Conservation (phyloP, 352 stramenopile genomes). For the Phytophthora chlamydospora region DNA sequence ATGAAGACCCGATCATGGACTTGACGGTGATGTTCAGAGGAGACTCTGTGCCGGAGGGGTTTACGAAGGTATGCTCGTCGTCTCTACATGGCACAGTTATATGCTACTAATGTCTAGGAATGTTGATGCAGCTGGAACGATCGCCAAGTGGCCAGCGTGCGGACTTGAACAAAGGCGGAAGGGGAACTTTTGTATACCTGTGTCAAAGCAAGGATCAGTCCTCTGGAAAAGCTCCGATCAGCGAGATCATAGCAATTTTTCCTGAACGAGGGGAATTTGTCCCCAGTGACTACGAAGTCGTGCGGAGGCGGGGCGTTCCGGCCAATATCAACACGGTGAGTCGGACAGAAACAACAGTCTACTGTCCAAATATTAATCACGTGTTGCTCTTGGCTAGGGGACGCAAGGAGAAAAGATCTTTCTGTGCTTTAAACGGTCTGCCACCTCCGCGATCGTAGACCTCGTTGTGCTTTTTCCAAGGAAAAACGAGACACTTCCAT, state of each 20-base stretch:
- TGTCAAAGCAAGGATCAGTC: slow-evolving; percentile 62
- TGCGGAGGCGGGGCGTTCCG: slow-evolving; percentile 59
- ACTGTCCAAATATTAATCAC: not conserved
- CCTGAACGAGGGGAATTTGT: slow-evolving; percentile 79
- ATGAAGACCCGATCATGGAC: slow-evolving; percentile 68
- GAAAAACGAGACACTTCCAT: slow-evolving; percentile 85
- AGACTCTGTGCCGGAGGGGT: slow-evolving; percentile 70
- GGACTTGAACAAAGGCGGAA: slow-evolving; percentile 83
- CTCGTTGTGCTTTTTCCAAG: slow-evolving; percentile 76
- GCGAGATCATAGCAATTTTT: slow-evolving; percentile 78
- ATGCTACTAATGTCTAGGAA: not conserved
- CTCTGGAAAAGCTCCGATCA: slow-evolving; percentile 67
- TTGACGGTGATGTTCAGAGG: slow-evolving; percentile 82
- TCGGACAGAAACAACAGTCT: too few relatives aligned
- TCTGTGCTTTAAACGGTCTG: slow-evolving; percentile 77
- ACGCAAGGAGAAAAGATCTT: slow-evolving; percentile 85
- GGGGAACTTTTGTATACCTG: slow-evolving; percentile 80
- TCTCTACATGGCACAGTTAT: not conserved
- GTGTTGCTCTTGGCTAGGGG: slow-evolving; percentile 40
- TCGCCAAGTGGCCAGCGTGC: slow-evolving; percentile 75
- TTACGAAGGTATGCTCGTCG: slow-evolving; percentile 62
- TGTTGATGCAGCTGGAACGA: slow-evolving; percentile 60
- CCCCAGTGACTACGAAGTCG: slow-evolving; percentile 78
- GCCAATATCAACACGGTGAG: slow-evolving; percentile 81
- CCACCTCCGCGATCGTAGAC: slow-evolving; percentile 65